Base-by-base conservation (phyloP, 257 asterid species). In the Knoxia roxburghii region DNA sequence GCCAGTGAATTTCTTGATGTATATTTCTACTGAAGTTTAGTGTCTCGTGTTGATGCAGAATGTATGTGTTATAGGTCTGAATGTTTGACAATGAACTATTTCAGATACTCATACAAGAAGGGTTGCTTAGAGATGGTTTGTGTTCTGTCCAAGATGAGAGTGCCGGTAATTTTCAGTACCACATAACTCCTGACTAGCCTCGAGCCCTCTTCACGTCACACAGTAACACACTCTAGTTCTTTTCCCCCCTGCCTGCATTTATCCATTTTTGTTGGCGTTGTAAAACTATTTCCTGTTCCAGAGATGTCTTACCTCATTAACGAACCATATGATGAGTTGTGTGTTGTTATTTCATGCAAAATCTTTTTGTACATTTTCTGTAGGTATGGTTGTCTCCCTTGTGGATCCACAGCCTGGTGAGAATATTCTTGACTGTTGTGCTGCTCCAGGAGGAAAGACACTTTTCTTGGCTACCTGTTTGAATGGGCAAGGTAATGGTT, bases 361-460 rank as follows among this genome's bases (percentile, higher is more conserved):
- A 57, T 65, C 39, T 60, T 17, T 35, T 61, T 54, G 33, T 21
- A 70, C 10, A 21, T 23, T 49, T 68, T 73, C 64, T 80, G 80
- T 84, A 92, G 98, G 98, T 56, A 49, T 92, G 83, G 91, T 84
- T 67, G 93, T 92, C 64, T 77, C 73, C 49, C 75, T 89, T 54
- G 88, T 92, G 70, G 91, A 92, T 75, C 98, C 98, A 63, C 86
- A 80, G 51, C 91, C 96, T 24, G 96, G 97, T 68, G 98, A 89
- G 76, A 86, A 66, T 60, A 89, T 92, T 70, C 76, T 92, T 63
- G 98, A 92, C 81, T 92, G 97, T 68, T 92, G 97, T 81, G 98
- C 98, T 64, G 98, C 98, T 56, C 98, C 98, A 30, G 98, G 98
- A 57, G 98, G 98, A 68, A 92, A 92, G 83, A 87, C 97, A 48